Conservation (phyloP, 2,329 filamentous ascomycete genomes). For the Neofusicoccum kwambonambiense region DNA sequence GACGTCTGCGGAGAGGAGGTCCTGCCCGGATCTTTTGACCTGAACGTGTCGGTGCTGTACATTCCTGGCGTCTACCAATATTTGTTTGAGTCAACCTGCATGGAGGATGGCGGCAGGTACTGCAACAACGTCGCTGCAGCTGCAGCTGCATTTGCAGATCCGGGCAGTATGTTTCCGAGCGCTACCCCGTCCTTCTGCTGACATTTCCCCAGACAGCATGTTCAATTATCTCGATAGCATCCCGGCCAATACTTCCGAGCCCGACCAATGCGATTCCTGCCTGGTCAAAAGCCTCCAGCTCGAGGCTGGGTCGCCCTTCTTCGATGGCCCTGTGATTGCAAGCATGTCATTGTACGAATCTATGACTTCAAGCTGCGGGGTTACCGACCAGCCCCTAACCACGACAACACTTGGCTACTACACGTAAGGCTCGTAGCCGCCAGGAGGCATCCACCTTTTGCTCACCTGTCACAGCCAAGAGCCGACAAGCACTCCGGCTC, state of each 20-base stretch:
- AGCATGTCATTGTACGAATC: not conserved
- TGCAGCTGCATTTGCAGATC: not conserved
- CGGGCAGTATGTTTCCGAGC: not conserved
- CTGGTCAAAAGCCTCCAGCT: not conserved
- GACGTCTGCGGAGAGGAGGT: not conserved
- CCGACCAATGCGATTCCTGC: not conserved
- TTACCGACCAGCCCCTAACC: not conserved
- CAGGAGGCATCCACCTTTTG: not conserved
- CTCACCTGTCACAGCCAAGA: not conserved
- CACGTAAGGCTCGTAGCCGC: not conserved
- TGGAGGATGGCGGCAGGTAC: not conserved
- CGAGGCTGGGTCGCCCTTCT: not conserved
- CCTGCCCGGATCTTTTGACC: not conserved
- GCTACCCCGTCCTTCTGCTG: too few relatives aligned
- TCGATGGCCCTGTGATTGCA: not conserved
- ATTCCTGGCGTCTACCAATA: not conserved
- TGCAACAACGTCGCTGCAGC: not conserved
- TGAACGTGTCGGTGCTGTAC: not conserved
- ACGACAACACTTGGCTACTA: not conserved
- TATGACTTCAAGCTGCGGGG: conserved; percentile 6
- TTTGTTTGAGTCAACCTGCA: not conserved
- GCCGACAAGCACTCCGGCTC: not conserved
- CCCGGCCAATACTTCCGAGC: not conserved
- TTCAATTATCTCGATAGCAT: not conserved
- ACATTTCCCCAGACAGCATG: not conserved